Conservation (phyloP, 495 filamentous ascomycete species). For the Hypoxylon crocopeplum region DNA sequence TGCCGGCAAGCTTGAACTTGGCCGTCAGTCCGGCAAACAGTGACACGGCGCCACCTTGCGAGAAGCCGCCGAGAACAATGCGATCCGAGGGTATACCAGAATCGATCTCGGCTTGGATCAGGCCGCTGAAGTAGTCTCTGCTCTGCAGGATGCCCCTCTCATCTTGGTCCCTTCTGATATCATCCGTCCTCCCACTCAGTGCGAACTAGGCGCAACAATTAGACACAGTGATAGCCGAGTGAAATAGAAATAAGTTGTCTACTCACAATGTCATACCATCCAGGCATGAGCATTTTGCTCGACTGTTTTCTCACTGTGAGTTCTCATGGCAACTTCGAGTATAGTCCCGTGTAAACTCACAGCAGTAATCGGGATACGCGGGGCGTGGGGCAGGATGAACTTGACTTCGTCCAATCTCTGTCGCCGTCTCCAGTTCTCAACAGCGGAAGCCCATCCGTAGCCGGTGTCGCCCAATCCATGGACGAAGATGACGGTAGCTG, state of each 20-base stretch:
- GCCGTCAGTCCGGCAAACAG: constrained; percentile 72
- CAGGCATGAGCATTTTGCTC: constrained; percentile 82
- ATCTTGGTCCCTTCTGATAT: constrained; percentile 62
- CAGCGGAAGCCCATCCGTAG: constrained; percentile 76
- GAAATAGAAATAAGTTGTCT: constrained; percentile 29
- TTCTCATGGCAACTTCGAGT: background rate
- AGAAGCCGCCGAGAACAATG: constrained; percentile 78
- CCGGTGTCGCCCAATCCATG: constrained; percentile 90
- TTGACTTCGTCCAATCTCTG: constrained; percentile 86
- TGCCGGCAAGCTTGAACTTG: constrained; percentile 79
- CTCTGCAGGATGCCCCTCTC: constrained; percentile 79
- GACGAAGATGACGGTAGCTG: constrained; percentile 91
- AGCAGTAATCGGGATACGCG: constrained; percentile 83
- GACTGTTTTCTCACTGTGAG: constrained; percentile 59
- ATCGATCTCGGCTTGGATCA: constrained; percentile 84
- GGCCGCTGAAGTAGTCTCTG: constrained; percentile 74
- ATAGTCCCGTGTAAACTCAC: constrained; percentile 56
- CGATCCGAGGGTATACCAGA: constrained; percentile 81
- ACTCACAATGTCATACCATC: constrained; percentile 90
- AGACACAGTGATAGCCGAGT: background rate
- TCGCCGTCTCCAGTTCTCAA: constrained; percentile 87
- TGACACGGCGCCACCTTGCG: constrained; percentile 63
- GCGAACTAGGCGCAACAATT: constrained; percentile 26
- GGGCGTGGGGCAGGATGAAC: constrained; percentile 96
- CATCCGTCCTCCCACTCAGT: constrained; percentile 36